Base-by-base conservation (phyloP, 495 filamentous ascomycete genomes). In the Sabuloglossum arenarium region DNA sequence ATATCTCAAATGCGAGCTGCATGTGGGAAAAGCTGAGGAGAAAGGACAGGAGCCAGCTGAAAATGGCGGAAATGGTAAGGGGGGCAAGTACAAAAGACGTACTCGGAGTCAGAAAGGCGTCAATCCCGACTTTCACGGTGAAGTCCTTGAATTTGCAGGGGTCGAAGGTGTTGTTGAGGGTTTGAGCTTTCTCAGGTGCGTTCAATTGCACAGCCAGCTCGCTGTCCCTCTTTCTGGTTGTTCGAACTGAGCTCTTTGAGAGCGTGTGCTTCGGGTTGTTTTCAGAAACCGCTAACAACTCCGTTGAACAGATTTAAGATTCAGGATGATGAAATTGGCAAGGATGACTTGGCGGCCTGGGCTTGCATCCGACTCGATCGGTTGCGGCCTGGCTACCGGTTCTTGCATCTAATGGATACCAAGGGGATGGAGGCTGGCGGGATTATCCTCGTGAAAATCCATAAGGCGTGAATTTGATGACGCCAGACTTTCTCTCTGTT, bases 341-440 rank as follows among this genome's bases (percentile, higher is more conserved):
- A 75, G 57, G 87, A 94, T 60, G 72, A 80, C 50, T 64, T 93
- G 37, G 86, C 85, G 21, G 86, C 81, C 11, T 97, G 90, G 90
- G 79, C 86, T 8, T 94, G 88, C 63, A 79, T 94, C 56, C 74
- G 87, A 21, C 76, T 96, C 0, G 86, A 94, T 67, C 76, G 86
- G 16, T 66, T 95, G 54, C 76, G 79, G 49, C 64, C 74, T 37
- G 90, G 90, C 1, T 84, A 84, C 59, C 74, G 87, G 16, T 79
- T 94, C 56, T 69, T 97, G 39, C 82, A 80, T 54, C 67, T 97
- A 28, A 66, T 80, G 32, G 79, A 90, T 63, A 69, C 67, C 10
- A 69, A 78, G 43, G 87, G 88, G 1, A 60, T 70, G 14, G 68
- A 76, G 56, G 78, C 75, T 23, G 71, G 75, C 5, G 85, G 82